Conservation (phyloP, 306 rosid species). For the Sesbania bispinosa region DNA sequence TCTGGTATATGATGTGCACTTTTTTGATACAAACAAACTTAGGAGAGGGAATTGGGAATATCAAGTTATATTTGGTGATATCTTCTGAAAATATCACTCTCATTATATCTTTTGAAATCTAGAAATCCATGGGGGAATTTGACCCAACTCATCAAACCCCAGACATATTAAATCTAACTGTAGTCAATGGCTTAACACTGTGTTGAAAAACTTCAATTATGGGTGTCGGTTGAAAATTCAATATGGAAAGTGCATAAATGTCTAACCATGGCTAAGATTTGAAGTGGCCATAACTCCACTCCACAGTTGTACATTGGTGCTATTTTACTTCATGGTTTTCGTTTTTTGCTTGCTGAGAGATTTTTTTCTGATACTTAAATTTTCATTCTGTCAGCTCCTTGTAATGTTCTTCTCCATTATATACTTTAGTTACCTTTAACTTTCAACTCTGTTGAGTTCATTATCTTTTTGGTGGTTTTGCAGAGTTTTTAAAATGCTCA, state of each 20-base stretch:
- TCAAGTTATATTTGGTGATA: not conserved
- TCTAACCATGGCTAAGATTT: not conserved
- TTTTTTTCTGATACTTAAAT: not conserved
- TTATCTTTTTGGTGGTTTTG: not conserved
- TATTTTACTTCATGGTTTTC: not conserved
- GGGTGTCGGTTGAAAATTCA: not conserved
- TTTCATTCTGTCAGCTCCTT: slow-evolving; percentile 2
- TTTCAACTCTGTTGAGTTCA: not conserved
- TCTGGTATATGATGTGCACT: not conserved
- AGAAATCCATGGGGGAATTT: slow-evolving; percentile 7
- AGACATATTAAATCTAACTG: not conserved
- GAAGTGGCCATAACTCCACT: not conserved
- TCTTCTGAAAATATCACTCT: not conserved
- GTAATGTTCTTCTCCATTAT: slow-evolving; percentile 7
- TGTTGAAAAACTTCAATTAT: not conserved
- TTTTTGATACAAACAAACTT: not conserved
- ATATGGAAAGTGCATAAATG: not conserved
- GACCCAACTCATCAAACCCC: not conserved
- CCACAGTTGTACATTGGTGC: not conserved
- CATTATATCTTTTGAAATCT: not conserved
- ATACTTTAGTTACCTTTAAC: slow-evolving; percentile 7
- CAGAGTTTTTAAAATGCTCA: not conserved
- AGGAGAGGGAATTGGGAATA: not conserved
- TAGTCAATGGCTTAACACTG: not conserved
- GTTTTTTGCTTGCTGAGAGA: not conserved